phyloP scores from a whole-genome alignment of 345 rosid species.

The Trapa bicornis region DNA sequence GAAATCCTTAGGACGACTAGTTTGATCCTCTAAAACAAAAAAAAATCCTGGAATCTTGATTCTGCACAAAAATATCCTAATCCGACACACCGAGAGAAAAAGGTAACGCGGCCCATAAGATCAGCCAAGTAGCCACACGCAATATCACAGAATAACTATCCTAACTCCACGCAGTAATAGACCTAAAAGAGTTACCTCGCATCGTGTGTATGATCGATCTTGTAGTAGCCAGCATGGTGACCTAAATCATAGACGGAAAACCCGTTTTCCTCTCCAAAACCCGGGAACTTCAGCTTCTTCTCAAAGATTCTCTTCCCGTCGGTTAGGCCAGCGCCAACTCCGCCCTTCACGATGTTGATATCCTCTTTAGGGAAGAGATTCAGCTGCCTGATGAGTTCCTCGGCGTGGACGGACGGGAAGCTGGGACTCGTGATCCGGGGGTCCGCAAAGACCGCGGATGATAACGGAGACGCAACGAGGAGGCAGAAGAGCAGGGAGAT shows the following conservation, averaged over 20 bases:
- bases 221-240: conserved; percentile 92
- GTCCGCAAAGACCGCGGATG: conserved; percentile 22
- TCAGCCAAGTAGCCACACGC: background rate
- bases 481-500: conserved; percentile 14
- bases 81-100: background rate
- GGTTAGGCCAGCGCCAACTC: background rate
- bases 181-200: conserved; percentile 40
- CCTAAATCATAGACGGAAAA: conserved; percentile 55
- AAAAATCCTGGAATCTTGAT: background rate
- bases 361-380: conserved; percentile 71
- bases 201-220: conserved; percentile 60
- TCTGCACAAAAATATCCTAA: background rate
- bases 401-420: conserved; percentile 60
- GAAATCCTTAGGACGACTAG: background rate
- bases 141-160: background rate
- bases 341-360: conserved; percentile 21
- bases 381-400: conserved; percentile 68
- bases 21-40: background rate
- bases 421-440: conserved; percentile 24
- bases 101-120: background rate
- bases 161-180: background rate
- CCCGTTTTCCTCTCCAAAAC: conserved; percentile 22
- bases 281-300: conserved; percentile 55
- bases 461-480: conserved; percentile 12
- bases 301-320: conserved; percentile 40